Evolutionary conservation across 1,284 basidiomycete species (phyloP).

Genomic region (Wolfiporia cocos): DNA sequence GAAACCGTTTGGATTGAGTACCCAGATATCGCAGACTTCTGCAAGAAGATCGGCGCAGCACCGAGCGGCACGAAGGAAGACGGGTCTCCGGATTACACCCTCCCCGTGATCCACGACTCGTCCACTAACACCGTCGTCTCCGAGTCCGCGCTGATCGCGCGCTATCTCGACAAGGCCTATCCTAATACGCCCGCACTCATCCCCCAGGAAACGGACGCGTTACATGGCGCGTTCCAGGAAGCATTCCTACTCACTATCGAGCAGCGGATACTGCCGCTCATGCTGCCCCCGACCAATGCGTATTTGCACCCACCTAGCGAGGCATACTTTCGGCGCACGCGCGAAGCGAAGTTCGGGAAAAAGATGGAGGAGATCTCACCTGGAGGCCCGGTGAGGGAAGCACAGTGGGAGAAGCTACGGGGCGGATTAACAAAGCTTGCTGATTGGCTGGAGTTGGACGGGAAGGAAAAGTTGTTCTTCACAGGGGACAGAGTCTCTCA

Average conservation of each 20-base stretch:
- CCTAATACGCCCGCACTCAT: conserved; percentile 22
- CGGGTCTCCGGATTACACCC: conserved; percentile 24
- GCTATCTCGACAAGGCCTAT: conserved; percentile 30
- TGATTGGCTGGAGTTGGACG: conserved; percentile 13
- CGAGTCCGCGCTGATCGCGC: conserved; percentile 27
- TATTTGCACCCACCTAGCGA: conserved; percentile 21
- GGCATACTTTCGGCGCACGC: conserved; percentile 17
- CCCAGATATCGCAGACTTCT: conserved; percentile 28
- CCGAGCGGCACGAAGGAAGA: conserved; percentile 17
- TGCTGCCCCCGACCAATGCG: conserved; percentile 18
- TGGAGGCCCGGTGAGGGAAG: conserved; percentile 9
- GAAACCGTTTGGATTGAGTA: conserved; percentile 32
- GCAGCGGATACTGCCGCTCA: conserved; percentile 5
- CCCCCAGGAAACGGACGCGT: conserved; percentile 17
- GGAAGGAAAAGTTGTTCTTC: conserved; percentile 12
- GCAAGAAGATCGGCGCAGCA: conserved; percentile 22
- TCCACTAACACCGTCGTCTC: conserved; percentile 20
- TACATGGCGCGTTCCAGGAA: conserved; percentile 28
- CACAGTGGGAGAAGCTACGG: conserved; percentile 11
- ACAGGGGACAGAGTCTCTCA: conserved; percentile 10
- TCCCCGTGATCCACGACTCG: conserved; percentile 28
- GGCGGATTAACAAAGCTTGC: conserved; percentile 10
- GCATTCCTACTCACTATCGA: conserved; percentile 9
- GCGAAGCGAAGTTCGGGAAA: conserved; percentile 11
- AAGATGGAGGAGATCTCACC: conserved; percentile 18